These are phyloP conservation scores for Stagonosporopsis cucurbitacearum DNA, from an alignment of 2,329 filamentous ascomycete species.

Conservation along the genomic window DNA sequence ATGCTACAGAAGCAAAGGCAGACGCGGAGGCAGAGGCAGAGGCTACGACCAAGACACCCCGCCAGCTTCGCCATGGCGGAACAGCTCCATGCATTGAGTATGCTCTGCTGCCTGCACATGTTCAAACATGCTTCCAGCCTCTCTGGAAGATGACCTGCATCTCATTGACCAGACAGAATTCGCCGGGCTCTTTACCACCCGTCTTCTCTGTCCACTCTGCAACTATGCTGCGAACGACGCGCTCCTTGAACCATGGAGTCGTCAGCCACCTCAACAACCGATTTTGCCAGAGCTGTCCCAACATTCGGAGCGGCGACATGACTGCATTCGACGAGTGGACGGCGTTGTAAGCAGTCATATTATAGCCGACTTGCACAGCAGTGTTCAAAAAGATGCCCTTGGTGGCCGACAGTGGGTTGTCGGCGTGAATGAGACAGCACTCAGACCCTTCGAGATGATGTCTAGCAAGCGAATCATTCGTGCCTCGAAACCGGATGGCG, in stretches of 20 bases:
- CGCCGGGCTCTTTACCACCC: slow-evolving; percentile 32
- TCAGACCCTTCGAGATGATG: slow-evolving; percentile 76
- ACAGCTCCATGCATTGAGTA: neutral
- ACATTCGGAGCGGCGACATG: slow-evolving; percentile 21
- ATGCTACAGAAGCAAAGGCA: neutral
- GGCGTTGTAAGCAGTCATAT: slow-evolving; percentile 39
- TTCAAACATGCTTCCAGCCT: slow-evolving; percentile 47
- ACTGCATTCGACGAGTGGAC: slow-evolving; percentile 14
- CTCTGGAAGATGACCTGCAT: slow-evolving; percentile 48
- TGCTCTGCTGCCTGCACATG: neutral
- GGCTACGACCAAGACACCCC: neutral
- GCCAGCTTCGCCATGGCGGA: neutral
- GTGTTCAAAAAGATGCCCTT: slow-evolving; percentile 73
- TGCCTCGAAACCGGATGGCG: slow-evolving; percentile 66
- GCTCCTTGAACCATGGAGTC: slow-evolving; percentile 19
- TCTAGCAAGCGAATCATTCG: slow-evolving; percentile 65
- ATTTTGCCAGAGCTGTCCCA: slow-evolving; percentile 20
- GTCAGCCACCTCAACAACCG: slow-evolving; percentile 20
- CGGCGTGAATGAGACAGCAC: slow-evolving; percentile 78
- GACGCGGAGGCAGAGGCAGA: too few species aligned
- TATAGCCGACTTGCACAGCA: slow-evolving; percentile 71
- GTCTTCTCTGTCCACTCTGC: slow-evolving; percentile 17
- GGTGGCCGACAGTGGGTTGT: slow-evolving; percentile 64
- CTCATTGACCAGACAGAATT: slow-evolving; percentile 47
- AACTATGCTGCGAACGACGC: slow-evolving; percentile 16